These are phyloP conservation scores for Helichrysum umbraculigerum DNA, from an alignment of 129 eudicot genomes.

Conservation along the genomic window DNA sequence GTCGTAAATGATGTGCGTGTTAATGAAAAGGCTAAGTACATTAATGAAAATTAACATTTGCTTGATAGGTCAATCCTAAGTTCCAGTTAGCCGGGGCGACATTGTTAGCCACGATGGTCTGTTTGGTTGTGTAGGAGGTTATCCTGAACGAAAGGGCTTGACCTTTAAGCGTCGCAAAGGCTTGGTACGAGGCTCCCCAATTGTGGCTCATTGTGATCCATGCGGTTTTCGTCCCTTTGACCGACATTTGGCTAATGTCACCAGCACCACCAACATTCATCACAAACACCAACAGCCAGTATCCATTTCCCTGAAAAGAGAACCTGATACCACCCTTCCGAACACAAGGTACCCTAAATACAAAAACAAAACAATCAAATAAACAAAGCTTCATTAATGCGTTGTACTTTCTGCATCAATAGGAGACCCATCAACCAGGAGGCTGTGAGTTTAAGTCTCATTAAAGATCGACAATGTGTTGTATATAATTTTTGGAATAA, in stretches of 20 bases:
- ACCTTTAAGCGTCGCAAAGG: conserved; percentile 55
- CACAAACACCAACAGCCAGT: conserved; percentile 63
- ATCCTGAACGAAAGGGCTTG: conserved; percentile 71
- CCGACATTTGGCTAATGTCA: conserved; percentile 62
- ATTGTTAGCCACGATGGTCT: conserved; percentile 54
- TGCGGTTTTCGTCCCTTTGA: conserved; percentile 65
- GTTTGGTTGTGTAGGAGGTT: conserved; percentile 48
- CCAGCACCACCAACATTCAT: conserved; percentile 86
- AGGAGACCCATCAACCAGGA: neutral
- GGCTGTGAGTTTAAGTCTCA: neutral
- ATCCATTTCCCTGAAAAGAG: conserved; percentile 57
- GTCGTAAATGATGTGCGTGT: neutral
- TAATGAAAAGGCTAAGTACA: neutral
- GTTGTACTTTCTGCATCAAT: neutral
- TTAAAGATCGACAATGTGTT: neutral
- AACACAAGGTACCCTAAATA: conserved; percentile 56
- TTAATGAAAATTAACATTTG: conserved; percentile 53
- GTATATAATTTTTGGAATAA: too few species aligned
- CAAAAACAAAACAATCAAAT: neutral
- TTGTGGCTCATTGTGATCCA: conserved; percentile 85
- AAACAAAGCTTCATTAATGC: neutral
- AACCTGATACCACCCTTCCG: conserved; percentile 55
- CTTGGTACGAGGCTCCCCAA: conserved; percentile 84
- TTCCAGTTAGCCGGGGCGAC: conserved; percentile 67
- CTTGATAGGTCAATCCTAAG: conserved; percentile 54